Evolutionary conservation across 257 asterid genomes (phyloP), one percentile per base, ranked within the genome.

Genomic region (Lithospermum erythrorhizon): DNA sequence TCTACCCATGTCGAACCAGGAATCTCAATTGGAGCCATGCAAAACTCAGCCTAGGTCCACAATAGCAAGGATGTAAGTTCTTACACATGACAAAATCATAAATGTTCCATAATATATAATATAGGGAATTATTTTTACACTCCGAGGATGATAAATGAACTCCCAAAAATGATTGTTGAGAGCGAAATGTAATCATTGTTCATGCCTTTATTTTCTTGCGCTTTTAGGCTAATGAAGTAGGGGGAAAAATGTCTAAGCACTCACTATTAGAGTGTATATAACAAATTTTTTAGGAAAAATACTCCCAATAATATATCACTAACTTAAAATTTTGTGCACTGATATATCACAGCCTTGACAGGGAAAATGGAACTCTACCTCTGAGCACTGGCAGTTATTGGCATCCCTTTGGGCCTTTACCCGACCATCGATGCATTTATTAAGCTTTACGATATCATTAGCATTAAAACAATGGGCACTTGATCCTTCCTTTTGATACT

Each of bases 1-100:
- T 87, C 94, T 11, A 79, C 78, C 96, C 96, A 90, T 66, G 83
- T 82, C 35, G 62, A 77, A 67, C 86, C 89, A 18, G 81, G 82
- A 71, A 55, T 72, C 67, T 79, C 83, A 56, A 90, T 69, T 3
- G 95, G 95, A 62, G 61, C 65, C 69, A 75, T 78, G 79, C 98
- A 87, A 49, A 78, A 78, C 59, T 74, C 89, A 62, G 47, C 94
- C 94, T 86, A 84, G 56, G 62, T 63, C 76, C 71, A 67, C 55
- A 59, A 73, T 20, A 58, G 67, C 10, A 63, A 37, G 60, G 60
- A 20, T 20, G 15, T 11, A 25, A 56, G 32, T 6, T 56, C n/a
- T 30, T 14, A 20, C 22, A 52, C 21, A 17, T 52, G 21, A 17
- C 21, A 1, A 52, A 52, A 20, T 52, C 55, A 52, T 14, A 41